Evolutionary conservation across 1,284 basidiomycete species (phyloP).

Genomic region (Wolfiporia cocos): DNA sequence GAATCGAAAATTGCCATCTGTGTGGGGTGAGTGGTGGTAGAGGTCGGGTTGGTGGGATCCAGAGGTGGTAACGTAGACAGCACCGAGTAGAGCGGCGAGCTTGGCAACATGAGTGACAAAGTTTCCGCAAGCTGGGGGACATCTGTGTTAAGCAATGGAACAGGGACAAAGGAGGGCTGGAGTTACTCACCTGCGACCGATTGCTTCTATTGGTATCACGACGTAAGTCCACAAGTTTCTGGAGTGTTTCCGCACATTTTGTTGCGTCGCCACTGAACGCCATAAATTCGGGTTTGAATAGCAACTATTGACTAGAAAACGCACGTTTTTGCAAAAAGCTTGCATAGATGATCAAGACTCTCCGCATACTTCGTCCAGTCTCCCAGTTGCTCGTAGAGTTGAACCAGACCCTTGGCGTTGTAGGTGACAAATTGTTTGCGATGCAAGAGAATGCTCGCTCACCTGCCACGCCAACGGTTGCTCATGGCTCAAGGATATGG

Average conservation of each 20-base stretch:
- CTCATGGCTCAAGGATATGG: conserved; percentile 57
- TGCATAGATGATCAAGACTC: conserved; percentile 45
- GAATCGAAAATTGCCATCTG: conserved; percentile 68
- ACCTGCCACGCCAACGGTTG: conserved; percentile 79
- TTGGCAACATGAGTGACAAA: conserved; percentile 70
- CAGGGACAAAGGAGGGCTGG: background rate
- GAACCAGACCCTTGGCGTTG: conserved; percentile 54
- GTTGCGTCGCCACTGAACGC: conserved; percentile 53
- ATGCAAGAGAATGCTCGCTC: conserved; percentile 11
- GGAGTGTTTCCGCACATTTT: conserved; percentile 77
- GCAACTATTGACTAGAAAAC: conserved; percentile 14
- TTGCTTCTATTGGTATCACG: conserved; percentile 48
- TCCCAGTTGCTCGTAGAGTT: conserved; percentile 61
- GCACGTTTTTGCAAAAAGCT: conserved; percentile 53
- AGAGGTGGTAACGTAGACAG: conserved; percentile 68
- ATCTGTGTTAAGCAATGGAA: background rate
- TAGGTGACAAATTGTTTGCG: background rate
- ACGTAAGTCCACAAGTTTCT: conserved; percentile 68
- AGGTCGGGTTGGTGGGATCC: conserved; percentile 70
- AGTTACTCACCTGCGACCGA: conserved; percentile 42
- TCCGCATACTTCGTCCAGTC: conserved; percentile 59
- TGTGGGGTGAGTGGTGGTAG: conserved; percentile 47
- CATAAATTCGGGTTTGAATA: background rate
- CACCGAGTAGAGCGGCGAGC: conserved; percentile 61
- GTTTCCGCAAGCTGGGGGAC: conserved; percentile 55